phyloP scores from a whole-genome alignment of 2,329 filamentous ascomycete genomes.

The Exophiala sideris region DNA sequence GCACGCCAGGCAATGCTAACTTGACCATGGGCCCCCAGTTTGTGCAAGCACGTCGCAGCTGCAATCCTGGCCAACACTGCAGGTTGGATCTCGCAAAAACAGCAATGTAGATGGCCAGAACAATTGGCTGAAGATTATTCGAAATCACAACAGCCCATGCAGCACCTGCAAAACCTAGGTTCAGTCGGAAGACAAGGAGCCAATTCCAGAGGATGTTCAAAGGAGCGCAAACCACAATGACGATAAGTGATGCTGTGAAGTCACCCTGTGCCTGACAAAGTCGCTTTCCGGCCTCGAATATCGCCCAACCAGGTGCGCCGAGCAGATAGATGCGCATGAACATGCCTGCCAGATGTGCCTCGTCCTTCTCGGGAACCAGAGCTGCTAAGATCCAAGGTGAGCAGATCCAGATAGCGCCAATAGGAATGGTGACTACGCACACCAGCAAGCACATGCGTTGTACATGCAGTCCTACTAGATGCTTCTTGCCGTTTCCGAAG shows the following conservation, averaged over 20 bases:
- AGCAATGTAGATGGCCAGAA: constrained; percentile 63
- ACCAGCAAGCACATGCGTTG: constrained; percentile 72
- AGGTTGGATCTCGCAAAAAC: constrained; percentile 57
- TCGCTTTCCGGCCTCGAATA: constrained; percentile 70
- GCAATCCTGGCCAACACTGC: constrained; percentile 71
- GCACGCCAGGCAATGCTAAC: constrained; percentile 73
- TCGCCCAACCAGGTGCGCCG: constrained; percentile 67
- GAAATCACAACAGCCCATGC: constrained; percentile 67
- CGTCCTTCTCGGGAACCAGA: constrained; percentile 63
- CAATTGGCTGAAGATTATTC: constrained; percentile 63
- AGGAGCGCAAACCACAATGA: constrained; percentile 71
- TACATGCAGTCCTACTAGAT: constrained; percentile 71
- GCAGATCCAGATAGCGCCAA: constrained; percentile 62
- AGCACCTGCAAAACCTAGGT: constrained; percentile 66
- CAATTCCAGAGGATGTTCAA: constrained; percentile 71
- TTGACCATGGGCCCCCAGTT: constrained; percentile 75
- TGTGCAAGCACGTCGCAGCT: constrained; percentile 55
- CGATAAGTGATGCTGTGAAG: constrained; percentile 70
- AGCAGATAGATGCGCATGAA: constrained; percentile 65
- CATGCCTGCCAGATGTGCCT: constrained; percentile 63
- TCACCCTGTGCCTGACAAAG: constrained; percentile 75
- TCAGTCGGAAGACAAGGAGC: constrained; percentile 62
- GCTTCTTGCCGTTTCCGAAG: constrained; percentile 76
- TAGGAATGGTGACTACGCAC: constrained; percentile 62
- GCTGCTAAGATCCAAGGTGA: constrained; percentile 56